Evolutionary conservation across 208 protist species (phyloP).

Genomic region (Trypanosoma boissoni): DNA sequence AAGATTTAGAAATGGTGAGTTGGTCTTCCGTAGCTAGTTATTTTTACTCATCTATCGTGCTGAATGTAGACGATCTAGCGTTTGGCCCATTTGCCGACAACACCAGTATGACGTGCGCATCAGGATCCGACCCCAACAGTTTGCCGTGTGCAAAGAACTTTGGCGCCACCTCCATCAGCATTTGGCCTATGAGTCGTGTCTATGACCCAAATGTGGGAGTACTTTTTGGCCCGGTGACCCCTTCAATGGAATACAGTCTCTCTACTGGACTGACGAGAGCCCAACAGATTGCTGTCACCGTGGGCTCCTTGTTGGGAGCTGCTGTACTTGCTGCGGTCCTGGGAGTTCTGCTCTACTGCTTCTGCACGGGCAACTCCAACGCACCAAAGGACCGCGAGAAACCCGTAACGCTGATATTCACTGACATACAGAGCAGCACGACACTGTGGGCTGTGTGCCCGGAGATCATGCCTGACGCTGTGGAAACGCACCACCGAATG

Average conservation of each 20-base stretch:
- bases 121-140: too few relatives aligned
- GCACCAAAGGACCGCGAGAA: conserved; percentile 37
- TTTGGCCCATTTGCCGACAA: conserved; percentile 26
- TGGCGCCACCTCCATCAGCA: conserved; percentile 38
- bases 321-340: conserved; percentile 5
- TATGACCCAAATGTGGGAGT: conserved; percentile 25
- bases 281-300: conserved; percentile 28
- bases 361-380: conserved; percentile 28
- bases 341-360: background rate
- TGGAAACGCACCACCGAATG: background rate
- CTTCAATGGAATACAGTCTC: conserved; percentile 32
- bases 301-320: conserved; percentile 7
- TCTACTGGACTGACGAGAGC: conserved; percentile 11
- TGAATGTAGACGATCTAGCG: conserved; percentile 24
- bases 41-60: conserved; percentile 22
- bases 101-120: too few relatives aligned
- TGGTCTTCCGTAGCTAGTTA: conserved; percentile 11
- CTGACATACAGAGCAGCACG: conserved; percentile 79
- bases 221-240: conserved; percentile 19
- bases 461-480: background rate
- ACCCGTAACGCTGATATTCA: conserved; percentile 70
- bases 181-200: conserved; percentile 26
- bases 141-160: conserved; percentile 28
- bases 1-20: conserved; percentile 19
- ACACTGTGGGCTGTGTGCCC: conserved; percentile 47